Evolutionary conservation across 23 red algal species (phyloP).

Genomic region (Gracilaria gracilis): DNA sequence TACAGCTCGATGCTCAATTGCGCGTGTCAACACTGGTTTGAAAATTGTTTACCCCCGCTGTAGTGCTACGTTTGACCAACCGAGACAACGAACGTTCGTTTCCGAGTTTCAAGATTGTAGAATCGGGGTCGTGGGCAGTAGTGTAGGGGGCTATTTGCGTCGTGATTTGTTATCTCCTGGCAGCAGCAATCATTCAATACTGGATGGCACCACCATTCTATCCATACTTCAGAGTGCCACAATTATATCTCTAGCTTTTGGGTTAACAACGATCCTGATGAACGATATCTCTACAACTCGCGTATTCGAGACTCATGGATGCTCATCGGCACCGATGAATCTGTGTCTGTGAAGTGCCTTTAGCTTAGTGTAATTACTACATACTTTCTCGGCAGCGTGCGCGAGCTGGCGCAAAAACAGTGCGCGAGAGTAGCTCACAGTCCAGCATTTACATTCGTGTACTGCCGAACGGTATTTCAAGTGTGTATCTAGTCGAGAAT

Average conservation of each 20-base stretch:
- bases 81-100: not conserved
- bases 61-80: not conserved
- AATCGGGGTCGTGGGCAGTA: not conserved
- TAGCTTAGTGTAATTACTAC: not conserved
- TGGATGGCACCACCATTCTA: not conserved
- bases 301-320: constrained; percentile 5
- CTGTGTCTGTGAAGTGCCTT: not conserved
- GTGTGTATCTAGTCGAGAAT: constrained; percentile 1
- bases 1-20: not conserved
- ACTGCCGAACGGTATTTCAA: not conserved
- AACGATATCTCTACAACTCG: not conserved
- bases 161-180: not conserved
- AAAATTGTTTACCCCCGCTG: not conserved
- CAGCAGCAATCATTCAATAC: not conserved
- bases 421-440: not conserved
- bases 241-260: not conserved
- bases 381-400: not conserved
- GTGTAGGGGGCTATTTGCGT: not conserved
- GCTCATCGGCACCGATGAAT: not conserved
- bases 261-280: not conserved
- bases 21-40: not conserved
- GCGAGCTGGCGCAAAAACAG: not conserved
- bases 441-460: not conserved
- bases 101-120: constrained; percentile 6
- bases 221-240: not conserved